phyloP scores from a whole-genome alignment of 148 eudicot genomes.

The Salicornia ramosissima region DNA sequence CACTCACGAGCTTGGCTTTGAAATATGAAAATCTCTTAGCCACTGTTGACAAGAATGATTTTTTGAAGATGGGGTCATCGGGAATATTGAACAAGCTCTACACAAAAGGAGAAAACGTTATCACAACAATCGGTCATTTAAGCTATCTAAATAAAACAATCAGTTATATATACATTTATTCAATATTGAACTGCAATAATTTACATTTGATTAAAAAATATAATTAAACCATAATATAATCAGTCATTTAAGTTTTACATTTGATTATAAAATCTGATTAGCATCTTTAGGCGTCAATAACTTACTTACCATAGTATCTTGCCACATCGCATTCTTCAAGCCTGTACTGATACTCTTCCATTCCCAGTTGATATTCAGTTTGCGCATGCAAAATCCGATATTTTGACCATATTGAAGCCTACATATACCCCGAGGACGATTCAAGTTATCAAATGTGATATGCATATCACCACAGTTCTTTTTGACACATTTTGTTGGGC shows the following conservation, averaged over 20 bases:
- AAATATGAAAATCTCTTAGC: not conserved
- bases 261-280: not conserved
- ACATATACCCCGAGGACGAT: not conserved
- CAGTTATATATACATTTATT: not conserved
- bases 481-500: slow-evolving; percentile 6
- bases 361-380: not conserved
- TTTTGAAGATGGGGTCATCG: not conserved
- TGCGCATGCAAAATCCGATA: slow-evolving; percentile 4
- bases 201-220: too few relatives aligned
- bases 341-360: slow-evolving; percentile 2
- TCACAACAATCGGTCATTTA: not conserved
- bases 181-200: too few relatives aligned
- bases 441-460: too few relatives aligned
- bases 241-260: not conserved
- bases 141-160: not conserved
- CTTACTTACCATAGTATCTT: slow-evolving; percentile 1
- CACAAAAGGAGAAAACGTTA: not conserved
- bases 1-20: not conserved
- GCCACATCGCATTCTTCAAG: not conserved
- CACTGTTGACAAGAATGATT: not conserved
- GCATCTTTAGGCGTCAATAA: too few relatives aligned
- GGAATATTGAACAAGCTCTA: not conserved
- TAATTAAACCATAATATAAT: too few relatives aligned
- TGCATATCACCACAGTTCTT: not conserved
- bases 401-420: slow-evolving; percentile 1